Evolutionary conservation across 1,284 basidiomycete species (phyloP), one percentile per base, ranked within the genome.

Genomic region (Sphagnurus paluster): DNA sequence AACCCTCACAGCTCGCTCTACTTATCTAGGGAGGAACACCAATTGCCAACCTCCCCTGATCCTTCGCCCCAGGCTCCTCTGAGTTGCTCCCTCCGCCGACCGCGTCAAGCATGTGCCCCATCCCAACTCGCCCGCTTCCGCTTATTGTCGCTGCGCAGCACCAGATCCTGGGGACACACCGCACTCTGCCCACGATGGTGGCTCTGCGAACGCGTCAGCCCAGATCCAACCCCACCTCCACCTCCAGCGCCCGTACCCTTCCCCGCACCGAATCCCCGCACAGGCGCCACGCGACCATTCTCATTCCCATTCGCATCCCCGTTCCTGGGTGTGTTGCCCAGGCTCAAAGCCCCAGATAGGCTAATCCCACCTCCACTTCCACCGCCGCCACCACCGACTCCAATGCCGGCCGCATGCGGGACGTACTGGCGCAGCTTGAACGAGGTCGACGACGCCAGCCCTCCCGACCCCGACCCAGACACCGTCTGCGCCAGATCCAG

Each of bases 121-220:
- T 87, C 85, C 85, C 85, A 87, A 60, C 85, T 87, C 36, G 79
- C 79, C 58, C 85, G 72, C 72, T 87, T 87, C 58, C 84, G 70
- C 69, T 85, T 86, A 58, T 80, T 80, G 56, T 81, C 79, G 68
- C 70, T 66, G 25, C 58, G 52, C 52, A 85, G 50, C 47, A 83
- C 64, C 51, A 87, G 59, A 59, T 88, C 85, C 61, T 84, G 77
- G 23, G 86, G 85, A 48, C 80, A 81, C 32, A 87, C 70, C 14
- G 74, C 76, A 56, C 82, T 85, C 68, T 80, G 80, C 0, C 80
- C 82, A 16, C 84, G 75, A 50, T 84, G 82, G 57, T 83, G 82
- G 48, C 65, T 64, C 46, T 66, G 59, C 45, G 64, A 65, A 30
- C 68, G 64, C 10, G 29, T 35, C 13, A 17, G 24, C 11, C 43